Percentiles rank a stretch among this genome's conserved stretches.
Conservation (phyloP, 2,329 filamentous ascomycete species). For the Whalleya microplaca region DNA sequence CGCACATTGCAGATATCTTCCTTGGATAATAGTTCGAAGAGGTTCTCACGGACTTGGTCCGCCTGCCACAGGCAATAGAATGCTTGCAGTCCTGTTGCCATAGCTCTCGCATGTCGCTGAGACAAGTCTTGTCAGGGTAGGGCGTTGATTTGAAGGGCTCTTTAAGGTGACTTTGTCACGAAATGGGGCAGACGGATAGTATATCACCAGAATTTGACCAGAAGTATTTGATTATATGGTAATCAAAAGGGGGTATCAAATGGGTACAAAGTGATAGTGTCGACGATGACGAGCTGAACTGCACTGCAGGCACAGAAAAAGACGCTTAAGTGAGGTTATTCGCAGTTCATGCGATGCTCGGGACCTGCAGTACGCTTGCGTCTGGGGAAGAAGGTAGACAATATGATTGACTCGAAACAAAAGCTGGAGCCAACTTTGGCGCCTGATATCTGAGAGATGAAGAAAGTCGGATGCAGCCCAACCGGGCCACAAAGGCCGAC, state of each 20-base stretch:
- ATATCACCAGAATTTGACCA: slow-evolving; percentile 4
- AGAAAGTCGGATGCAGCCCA: slow-evolving; percentile 28
- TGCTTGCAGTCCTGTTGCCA: slow-evolving; percentile 53
- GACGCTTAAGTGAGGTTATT: slow-evolving; percentile 38
- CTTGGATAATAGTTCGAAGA: slow-evolving; percentile 54
- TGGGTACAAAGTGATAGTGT: slow-evolving; percentile 4
- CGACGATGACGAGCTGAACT: slow-evolving; percentile 20
- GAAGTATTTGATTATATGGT: slow-evolving; percentile 11
- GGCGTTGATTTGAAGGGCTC: slow-evolving; percentile 16
- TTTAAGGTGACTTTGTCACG: slow-evolving; percentile 13
- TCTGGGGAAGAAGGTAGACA: slow-evolving; percentile 21
- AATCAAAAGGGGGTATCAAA: slow-evolving; percentile 14
- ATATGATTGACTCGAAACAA: slow-evolving; percentile 27
- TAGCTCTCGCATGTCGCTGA: slow-evolving; percentile 54
- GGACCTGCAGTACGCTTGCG: slow-evolving; percentile 29
- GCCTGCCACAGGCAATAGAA: slow-evolving; percentile 62
- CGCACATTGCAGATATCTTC: slow-evolving; percentile 63
- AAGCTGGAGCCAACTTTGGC: slow-evolving; percentile 17
- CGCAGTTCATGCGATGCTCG: slow-evolving; percentile 37
- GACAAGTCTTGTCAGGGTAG: slow-evolving; percentile 22
- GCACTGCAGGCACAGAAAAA: slow-evolving; percentile 22
- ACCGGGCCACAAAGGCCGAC: slow-evolving; percentile 29
- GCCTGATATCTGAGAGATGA: slow-evolving; percentile 29
- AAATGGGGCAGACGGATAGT: slow-evolving; percentile 4
- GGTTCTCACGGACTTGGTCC: slow-evolving; percentile 51